A percentile compares a stretch with the other conserved stretches of the same genome.
Conservation (phyloP, 352 stramenopile species). For the Pythium oligandrum region DNA sequence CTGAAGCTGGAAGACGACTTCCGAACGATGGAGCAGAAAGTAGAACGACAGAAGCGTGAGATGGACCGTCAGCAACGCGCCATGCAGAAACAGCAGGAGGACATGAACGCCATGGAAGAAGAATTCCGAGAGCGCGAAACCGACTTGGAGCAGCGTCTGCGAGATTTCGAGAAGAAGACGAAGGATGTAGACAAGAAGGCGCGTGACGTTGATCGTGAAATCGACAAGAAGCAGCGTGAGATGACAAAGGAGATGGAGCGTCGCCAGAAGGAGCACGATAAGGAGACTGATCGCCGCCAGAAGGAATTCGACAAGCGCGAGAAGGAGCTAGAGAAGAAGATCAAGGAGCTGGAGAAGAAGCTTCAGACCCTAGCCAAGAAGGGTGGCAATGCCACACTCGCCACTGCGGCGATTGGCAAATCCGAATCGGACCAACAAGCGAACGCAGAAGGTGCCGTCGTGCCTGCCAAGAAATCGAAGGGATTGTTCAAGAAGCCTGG, state of each 20-base stretch:
- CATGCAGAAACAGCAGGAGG: neutral
- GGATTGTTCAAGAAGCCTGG: neutral
- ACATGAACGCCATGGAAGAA: neutral
- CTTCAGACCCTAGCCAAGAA: constrained; percentile 5
- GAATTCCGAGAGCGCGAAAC: constrained; percentile 9
- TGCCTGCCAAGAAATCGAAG: too few species aligned
- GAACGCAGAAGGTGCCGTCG: too few species aligned
- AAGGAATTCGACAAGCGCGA: constrained; percentile 17
- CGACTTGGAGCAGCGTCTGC: constrained; percentile 8
- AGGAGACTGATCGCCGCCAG: constrained; percentile 7
- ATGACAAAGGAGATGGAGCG: constrained; percentile 9
- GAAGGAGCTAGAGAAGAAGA: constrained; percentile 11
- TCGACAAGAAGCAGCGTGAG: constrained; percentile 8
- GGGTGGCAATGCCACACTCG: too few species aligned
- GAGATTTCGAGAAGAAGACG: constrained; percentile 6
- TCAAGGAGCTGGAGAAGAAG: constrained; percentile 16
- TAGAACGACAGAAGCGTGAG: neutral
- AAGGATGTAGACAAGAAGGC: constrained; percentile 7
- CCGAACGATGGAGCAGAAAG: constrained; percentile 1
- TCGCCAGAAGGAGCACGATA: constrained; percentile 15
- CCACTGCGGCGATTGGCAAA: too few species aligned
- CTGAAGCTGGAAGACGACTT: constrained; percentile 13
- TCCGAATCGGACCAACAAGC: too few species aligned
- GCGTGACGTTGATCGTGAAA: constrained; percentile 9
- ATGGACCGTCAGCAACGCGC: constrained; percentile 2